Conservation (phyloP, 257 asterid genomes). For the Solanum virginianum region DNA sequence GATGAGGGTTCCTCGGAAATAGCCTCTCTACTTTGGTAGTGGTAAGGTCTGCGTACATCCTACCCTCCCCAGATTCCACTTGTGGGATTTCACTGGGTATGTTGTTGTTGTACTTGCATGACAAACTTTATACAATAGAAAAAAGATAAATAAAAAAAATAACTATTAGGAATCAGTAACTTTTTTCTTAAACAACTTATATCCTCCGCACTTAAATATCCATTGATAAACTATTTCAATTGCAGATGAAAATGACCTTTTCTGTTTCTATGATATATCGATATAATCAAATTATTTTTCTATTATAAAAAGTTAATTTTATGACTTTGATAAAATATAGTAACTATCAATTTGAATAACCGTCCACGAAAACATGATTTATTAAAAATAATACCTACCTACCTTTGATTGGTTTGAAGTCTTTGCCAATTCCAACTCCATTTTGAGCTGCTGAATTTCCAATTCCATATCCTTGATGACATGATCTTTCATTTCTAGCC, state of each 20-base stretch:
- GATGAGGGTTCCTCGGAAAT: too few species aligned
- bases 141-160: neutral
- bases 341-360: neutral
- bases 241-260: neutral
- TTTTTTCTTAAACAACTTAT: neutral
- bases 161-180: neutral
- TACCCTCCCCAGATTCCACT: too few species aligned
- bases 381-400: neutral
- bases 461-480: constrained; percentile 21
- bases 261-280: neutral
- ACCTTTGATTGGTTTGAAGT: constrained; percentile 31
- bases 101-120: neutral
- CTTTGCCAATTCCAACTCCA: constrained; percentile 18
- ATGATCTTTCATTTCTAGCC: constrained; percentile 14
- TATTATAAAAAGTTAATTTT: neutral
- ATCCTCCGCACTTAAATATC: neutral
- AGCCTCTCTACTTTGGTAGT: too few species aligned
- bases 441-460: constrained; percentile 25
- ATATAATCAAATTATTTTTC: neutral
- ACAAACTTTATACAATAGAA: neutral
- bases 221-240: neutral
- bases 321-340: neutral
- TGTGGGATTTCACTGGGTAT: too few species aligned
- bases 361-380: neutral
- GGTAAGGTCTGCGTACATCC: too few species aligned